Base-by-base conservation (phyloP, 805 yeast species). In the Cyberlindnera mrakii region DNA sequence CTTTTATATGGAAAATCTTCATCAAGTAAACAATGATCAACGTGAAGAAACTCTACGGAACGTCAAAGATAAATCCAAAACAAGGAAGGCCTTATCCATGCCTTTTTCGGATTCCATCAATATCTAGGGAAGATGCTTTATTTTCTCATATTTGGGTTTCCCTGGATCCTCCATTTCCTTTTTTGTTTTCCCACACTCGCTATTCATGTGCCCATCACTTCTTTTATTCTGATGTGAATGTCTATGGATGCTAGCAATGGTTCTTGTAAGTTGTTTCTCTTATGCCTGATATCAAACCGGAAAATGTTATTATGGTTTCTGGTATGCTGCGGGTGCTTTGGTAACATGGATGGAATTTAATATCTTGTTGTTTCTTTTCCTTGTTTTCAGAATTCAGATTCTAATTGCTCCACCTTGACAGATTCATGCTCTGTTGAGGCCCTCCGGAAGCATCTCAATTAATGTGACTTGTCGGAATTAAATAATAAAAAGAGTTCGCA, bases 221-320 rank as follows among this genome's bases (percentile, higher is more conserved):
- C 65, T 0, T 45, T 64, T 41, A 54, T 55, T 30, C 51, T 64
- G 18, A 53, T 63, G 63, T 50, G 55, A 15, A 40, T 60, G 10
- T 64, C 60, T 34, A 62, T 65, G 65, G 70, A 65, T 40, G 64
- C 64, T 59, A 68, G 60, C 15, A 64, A 64, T 39, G 70, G 68
- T 19, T 3, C 23, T 19, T 43, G 70, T 68, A 13, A 19, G 20
- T 19, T 60, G 62, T 40, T 65, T 59, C 47, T 53, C 47, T 60
- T 10, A 68, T 65, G 8, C 67, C 67, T 3, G 60, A 62, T 37
- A 53, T 63, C 27, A 61, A 63, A 41, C 63, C 62, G 18, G 55
- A 54, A 33, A 66, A 60, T 39, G 56, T 64, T n/a, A 68, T 68
- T 40, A 57, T 63, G 37, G 65, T 65, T n/a, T 54, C 66, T 15